Evolutionary conservation across 805 yeast species (phyloP).

Genomic region (Metschnikowia hibisci): DNA sequence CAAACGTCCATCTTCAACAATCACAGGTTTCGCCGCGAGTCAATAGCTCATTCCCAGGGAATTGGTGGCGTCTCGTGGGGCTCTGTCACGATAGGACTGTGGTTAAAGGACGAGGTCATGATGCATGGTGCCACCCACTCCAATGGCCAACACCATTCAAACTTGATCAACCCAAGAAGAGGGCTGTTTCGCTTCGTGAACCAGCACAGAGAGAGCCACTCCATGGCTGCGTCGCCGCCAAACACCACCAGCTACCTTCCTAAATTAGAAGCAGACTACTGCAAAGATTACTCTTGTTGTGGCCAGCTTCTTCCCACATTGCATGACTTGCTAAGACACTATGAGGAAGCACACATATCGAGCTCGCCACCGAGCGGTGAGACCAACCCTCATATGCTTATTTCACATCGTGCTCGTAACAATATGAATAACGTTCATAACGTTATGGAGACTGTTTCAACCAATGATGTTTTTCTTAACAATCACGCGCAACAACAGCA

Average conservation of each 20-base stretch:
- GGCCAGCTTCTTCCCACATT: constrained; percentile 88
- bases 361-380: constrained; percentile 44
- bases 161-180: constrained; percentile 33
- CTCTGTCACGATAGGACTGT: constrained; percentile 87
- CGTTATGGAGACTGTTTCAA: constrained; percentile 82
- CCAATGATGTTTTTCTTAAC: constrained; percentile 83
- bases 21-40: constrained; percentile 68
- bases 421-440: constrained; percentile 47
- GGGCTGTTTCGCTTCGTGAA: constrained; percentile 33
- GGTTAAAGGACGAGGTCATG: constrained; percentile 93
- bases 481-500: constrained; percentile 27
- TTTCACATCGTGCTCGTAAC: constrained; percentile 30
- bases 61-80: constrained; percentile 99
- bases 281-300: constrained; percentile 95
- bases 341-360: constrained; percentile 90
- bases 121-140: constrained; percentile 34
- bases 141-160: constrained; percentile 17
- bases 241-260: constrained; percentile 77
- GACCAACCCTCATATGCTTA: constrained; percentile 26
- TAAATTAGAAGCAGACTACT: constrained; percentile 89
- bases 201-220: constrained; percentile 15
- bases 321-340: constrained; percentile 89
- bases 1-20: constrained; percentile 39
- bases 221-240: constrained; percentile 55
- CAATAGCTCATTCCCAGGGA: constrained; percentile 94